Evolutionary conservation across 306 rosid species (phyloP), one percentile per base, ranked within the genome.

Genomic region (Corylus americana): DNA sequence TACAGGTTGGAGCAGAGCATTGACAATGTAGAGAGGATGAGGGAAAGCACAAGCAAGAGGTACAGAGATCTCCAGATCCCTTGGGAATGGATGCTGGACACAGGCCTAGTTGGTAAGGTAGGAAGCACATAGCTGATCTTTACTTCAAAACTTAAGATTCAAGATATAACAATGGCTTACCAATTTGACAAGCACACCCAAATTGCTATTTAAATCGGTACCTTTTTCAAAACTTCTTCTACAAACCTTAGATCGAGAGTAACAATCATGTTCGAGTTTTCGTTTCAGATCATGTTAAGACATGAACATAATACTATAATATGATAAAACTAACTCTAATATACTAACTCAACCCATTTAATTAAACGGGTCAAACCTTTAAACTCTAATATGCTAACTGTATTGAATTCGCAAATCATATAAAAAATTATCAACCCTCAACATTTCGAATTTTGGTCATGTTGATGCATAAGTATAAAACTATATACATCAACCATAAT

Each of bases 61-160:
- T 95, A 95, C 75, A 88, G 85, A 80, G 89, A 82, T 76, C 86
- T 91, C 48, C 92, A 87, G 79, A 93, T 95, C 53, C 99, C 99
- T 12, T 93, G 92, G 91, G 91, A 93, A 39, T 95, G 99, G 99
- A 81, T 91, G 93, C 66, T 86, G 48, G 98, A 90, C 59, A 68
- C 92, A 4, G 99, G 96, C 50, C 85, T 95, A 20, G 80, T 88
- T 37, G 90, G 93, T 69, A 94, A 90, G 97, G 98, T 94, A 83
- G 8, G 84, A 11, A 77, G 25, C 39, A 48, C 18, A 31, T 45
- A 22, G 72, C 14, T 58, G 29, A 27, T 61, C 67, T 29, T 22
- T 58, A 49, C 17, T 68, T 20, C 42, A 29, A 9, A 22, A 11
- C 16, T 51, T 29, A 47, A 51, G 77, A 59, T 73, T 51, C 63